These are phyloP conservation scores for Exserohilum turcica DNA, from an alignment of 2,329 filamentous ascomycete species.

Conservation along the genomic window DNA sequence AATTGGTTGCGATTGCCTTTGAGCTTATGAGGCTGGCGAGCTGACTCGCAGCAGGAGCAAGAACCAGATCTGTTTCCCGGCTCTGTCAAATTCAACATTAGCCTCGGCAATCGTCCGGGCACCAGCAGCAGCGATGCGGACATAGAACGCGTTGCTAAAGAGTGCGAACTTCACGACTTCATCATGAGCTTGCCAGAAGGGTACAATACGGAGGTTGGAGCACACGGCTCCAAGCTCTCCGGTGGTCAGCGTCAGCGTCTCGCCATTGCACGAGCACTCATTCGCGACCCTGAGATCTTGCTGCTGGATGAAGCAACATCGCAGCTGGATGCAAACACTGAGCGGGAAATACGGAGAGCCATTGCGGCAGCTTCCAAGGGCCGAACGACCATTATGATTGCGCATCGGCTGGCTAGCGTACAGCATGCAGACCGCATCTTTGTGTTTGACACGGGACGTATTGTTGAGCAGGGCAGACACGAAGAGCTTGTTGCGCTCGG, in stretches of 20 bases:
- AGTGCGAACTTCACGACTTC: conserved; percentile 55
- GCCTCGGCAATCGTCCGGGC: conserved; percentile 46
- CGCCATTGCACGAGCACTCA: conserved; percentile 53
- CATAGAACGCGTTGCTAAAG: conserved; percentile 45
- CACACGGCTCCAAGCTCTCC: conserved; percentile 51
- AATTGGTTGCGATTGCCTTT: neutral
- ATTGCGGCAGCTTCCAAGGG: conserved; percentile 50
- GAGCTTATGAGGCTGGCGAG: neutral
- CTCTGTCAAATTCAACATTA: conserved; percentile 52
- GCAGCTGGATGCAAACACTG: conserved; percentile 54
- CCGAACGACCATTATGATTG: conserved; percentile 73
- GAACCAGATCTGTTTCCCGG: conserved; percentile 54
- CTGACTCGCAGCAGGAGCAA: conserved; percentile 37
- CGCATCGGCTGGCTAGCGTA: conserved; percentile 76
- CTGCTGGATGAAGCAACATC: conserved; percentile 56
- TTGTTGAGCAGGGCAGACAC: conserved; percentile 67
- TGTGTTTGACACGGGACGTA: conserved; percentile 70
- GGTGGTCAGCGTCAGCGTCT: conserved; percentile 55
- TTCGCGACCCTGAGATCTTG: conserved; percentile 54
- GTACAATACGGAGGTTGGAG: conserved; percentile 54
- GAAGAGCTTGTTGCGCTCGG: conserved; percentile 57
- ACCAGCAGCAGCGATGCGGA: conserved; percentile 30
- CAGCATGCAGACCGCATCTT: conserved; percentile 82
- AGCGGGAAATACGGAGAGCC: conserved; percentile 50
- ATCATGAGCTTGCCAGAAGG: conserved; percentile 55